Evolutionary conservation across 768 basidiomycete species (phyloP), one percentile per base, ranked within the genome.

Genomic region (Serendipita sp.): DNA sequence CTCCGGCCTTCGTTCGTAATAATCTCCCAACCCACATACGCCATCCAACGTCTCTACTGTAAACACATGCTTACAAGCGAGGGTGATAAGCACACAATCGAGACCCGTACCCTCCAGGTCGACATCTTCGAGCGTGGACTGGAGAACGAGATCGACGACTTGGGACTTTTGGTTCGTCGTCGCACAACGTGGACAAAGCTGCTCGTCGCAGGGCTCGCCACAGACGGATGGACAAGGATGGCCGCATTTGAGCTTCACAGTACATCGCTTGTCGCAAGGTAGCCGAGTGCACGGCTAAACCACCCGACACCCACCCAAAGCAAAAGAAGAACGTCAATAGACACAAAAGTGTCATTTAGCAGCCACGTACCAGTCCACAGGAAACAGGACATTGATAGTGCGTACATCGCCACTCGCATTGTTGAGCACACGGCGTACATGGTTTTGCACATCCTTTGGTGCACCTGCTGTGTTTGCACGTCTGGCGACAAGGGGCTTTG

Each of bases 11-110:
- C 70, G 69, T 1, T 65, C 66, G 70, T 88, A 88, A 68, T 79
- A 84, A 3, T 79, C 77, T 0, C 62, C 50, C 71, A 88, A 75
- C 13, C 72, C 69, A 66, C 80, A 81, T 48, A 77, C 73, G 0
- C 84, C 86, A 67, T 88, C 86, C 23, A 88, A 75, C 0, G 84
- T 84, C 69, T 85, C 85, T 15, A 86, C 79, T 0, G 87, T 87
- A 70, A 88, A 87, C 2, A 79, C 72, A 70, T 88, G 87, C 0
- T 78, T 67, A 69, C 87, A 88, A 18, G 16, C 1, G 46, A 86
- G 76, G 1, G 84, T 84, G 69, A 87, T 83, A 60, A 83, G 68
- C 10, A 81, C 70, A 44, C 82, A 79, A 65, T 82, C 80, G 36
- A 81, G 58, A 2, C 73, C 71, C 3, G 69, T 74, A 15, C 66